These are phyloP conservation scores for Saccharata proteae DNA, from an alignment of 2,329 filamentous ascomycete species.

Conservation along the genomic window DNA sequence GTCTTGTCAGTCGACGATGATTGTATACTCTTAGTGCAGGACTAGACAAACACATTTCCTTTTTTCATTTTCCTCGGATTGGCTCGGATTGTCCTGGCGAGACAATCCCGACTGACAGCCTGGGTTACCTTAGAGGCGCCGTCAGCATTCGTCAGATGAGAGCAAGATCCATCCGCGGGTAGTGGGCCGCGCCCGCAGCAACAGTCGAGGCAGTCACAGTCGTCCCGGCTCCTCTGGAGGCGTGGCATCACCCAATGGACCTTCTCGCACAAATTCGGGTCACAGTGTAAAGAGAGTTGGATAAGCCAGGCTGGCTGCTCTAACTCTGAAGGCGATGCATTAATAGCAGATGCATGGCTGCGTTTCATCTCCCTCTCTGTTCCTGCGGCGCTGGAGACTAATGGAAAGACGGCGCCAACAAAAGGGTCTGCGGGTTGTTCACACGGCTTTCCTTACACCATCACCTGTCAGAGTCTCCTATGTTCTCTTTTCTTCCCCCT, in stretches of 20 bases:
- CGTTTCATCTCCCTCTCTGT: too few species aligned
- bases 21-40: slow-evolving; percentile 24
- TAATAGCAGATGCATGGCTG: too few species aligned
- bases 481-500: background rate
- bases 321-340: too few species aligned
- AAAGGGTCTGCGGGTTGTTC: too few species aligned
- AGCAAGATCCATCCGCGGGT: slow-evolving; percentile 12
- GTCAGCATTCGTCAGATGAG: slow-evolving; percentile 21
- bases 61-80: slow-evolving; percentile 20
- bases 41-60: slow-evolving; percentile 5
- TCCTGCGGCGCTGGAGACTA: too few species aligned
- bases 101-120: slow-evolving; percentile 15
- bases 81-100: slow-evolving; percentile 26
- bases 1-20: slow-evolving; percentile 17
- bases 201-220: slow-evolving; percentile 30
- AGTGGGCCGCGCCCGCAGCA: slow-evolving; percentile 26
- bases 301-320: too few species aligned
- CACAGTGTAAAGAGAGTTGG: slow-evolving; percentile 7
- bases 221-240: slow-evolving; percentile 22
- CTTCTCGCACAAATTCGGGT: slow-evolving; percentile 6
- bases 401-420: too few species aligned
- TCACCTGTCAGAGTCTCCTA: too few species aligned
- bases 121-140: slow-evolving; percentile 21
- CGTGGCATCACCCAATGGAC: slow-evolving; percentile 3
- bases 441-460: too few species aligned